Conservation (phyloP, 2,329 filamentous ascomycete genomes). For the Fusarium sp. region DNA sequence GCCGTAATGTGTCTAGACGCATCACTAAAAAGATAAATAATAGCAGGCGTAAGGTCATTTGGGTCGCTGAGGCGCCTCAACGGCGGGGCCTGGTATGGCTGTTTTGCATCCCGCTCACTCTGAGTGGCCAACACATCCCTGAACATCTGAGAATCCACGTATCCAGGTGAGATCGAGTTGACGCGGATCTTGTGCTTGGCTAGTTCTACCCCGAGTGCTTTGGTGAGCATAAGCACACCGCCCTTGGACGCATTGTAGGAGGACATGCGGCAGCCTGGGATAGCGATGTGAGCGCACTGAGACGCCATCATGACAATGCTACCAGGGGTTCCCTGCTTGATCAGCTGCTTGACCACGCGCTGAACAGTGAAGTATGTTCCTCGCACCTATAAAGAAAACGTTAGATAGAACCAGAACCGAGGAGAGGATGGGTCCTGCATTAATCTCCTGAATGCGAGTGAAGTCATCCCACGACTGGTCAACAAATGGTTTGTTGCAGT, state of each 20-base stretch:
- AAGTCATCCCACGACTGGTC: not conserved
- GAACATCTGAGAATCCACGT: slow-evolving; percentile 49
- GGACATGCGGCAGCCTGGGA: slow-evolving; percentile 39
- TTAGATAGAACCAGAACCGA: not conserved
- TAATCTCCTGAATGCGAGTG: not conserved
- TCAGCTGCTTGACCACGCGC: slow-evolving; percentile 50
- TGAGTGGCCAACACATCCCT: slow-evolving; percentile 41
- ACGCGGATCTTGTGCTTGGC: slow-evolving; percentile 48
- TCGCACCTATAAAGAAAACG: not conserved
- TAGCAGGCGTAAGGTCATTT: slow-evolving; percentile 48
- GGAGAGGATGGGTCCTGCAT: not conserved
- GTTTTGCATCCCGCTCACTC: slow-evolving; percentile 40
- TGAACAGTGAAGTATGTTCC: slow-evolving; percentile 54
- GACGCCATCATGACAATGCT: slow-evolving; percentile 47
- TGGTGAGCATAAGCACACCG: slow-evolving; percentile 50
- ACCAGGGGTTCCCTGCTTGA: slow-evolving; percentile 49
- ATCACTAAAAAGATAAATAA: slow-evolving; percentile 55
- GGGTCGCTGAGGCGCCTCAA: slow-evolving; percentile 50
- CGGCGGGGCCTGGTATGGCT: slow-evolving; percentile 48
- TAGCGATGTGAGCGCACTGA: slow-evolving; percentile 23
- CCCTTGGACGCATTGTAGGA: slow-evolving; percentile 55
- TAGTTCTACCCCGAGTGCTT: slow-evolving; percentile 49
- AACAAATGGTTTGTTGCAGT: not conserved
- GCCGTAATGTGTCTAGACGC: slow-evolving; percentile 54
- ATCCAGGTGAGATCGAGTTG: slow-evolving; percentile 51